Evolutionary conservation across 805 yeast species (phyloP).

Genomic region (Lipomyces chichibuensis): DNA sequence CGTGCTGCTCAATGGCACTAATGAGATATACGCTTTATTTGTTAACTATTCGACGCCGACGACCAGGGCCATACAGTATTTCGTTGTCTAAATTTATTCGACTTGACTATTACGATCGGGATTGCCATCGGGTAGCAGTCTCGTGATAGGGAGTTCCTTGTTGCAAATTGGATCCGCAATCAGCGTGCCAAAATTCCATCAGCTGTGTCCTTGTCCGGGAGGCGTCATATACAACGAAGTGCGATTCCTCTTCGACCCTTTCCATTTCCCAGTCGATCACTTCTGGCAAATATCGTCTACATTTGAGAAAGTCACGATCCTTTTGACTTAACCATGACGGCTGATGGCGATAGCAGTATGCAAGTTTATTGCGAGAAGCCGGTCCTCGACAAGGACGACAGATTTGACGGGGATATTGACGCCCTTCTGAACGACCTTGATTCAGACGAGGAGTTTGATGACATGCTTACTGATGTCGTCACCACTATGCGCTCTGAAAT

Average conservation of each 20-base stretch:
- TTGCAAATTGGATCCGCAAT: neutral
- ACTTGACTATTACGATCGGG: neutral
- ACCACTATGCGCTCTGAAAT: constrained; percentile 65
- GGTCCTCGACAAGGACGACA: constrained; percentile 58
- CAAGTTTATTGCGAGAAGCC: constrained; percentile 16
- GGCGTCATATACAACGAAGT: neutral
- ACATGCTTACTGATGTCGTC: constrained; percentile 45
- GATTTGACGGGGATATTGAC: constrained; percentile 67
- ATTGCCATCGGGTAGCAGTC: neutral
- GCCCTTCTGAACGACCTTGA: constrained; percentile 64
- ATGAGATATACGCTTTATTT: too few relatives aligned
- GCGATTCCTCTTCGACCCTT: neutral
- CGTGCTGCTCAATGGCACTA: too few relatives aligned
- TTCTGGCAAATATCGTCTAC: neutral
- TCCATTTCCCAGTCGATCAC: neutral
- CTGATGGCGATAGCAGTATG: neutral
- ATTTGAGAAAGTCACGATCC: neutral
- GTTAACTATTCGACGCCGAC: neutral
- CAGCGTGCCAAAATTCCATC: neutral
- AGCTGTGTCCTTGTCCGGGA: neutral
- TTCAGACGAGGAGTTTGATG: constrained; percentile 53
- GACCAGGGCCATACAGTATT: neutral
- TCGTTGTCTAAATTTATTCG: neutral
- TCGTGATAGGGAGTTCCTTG: neutral
- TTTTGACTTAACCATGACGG: neutral